Conservation (phyloP, 2,329 filamentous ascomycete genomes). For the Botryosphaeria dothidea region DNA sequence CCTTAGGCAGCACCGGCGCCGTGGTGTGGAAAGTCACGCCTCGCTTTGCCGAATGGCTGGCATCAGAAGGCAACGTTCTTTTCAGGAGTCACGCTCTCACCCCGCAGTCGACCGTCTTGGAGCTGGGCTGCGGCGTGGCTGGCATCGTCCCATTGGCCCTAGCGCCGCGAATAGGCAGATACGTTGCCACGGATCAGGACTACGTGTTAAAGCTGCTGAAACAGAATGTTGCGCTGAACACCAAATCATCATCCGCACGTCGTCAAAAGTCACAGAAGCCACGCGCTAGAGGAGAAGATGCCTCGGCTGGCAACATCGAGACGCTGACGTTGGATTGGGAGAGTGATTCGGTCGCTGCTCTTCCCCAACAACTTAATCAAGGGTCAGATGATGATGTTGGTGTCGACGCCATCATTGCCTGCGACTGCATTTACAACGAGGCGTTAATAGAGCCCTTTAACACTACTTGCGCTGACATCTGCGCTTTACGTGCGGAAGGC, state of each 20-base stretch:
- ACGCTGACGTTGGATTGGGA: conserved; percentile 71
- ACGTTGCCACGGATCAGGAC: conserved; percentile 82
- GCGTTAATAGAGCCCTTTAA: conserved; percentile 79
- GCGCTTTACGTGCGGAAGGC: conserved; percentile 54
- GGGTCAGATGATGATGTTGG: conserved; percentile 33
- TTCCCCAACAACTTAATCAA: conserved; percentile 51
- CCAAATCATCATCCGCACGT: neutral
- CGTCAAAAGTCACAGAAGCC: neutral
- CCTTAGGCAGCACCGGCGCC: conserved; percentile 75
- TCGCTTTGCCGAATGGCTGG: conserved; percentile 77
- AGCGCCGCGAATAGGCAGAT: conserved; percentile 60
- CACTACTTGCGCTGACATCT: conserved; percentile 76
- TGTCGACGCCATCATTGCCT: conserved; percentile 77
- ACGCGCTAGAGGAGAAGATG: neutral
- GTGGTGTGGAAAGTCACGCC: conserved; percentile 93
- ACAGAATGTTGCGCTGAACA: conserved; percentile 65
- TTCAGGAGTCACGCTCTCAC: conserved; percentile 56
- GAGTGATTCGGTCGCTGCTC: conserved; percentile 45
- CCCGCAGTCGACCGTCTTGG: conserved; percentile 63
- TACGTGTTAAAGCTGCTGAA: conserved; percentile 79
- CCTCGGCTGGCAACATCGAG: conserved; percentile 13
- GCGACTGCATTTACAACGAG: conserved; percentile 96
- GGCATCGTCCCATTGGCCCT: conserved; percentile 74
- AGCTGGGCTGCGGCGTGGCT: conserved; percentile 87
- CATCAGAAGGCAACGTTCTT: conserved; percentile 63